These are phyloP conservation scores for Dianthus caryophyllus DNA, from an alignment of 148 eudicot species.

Conservation along the genomic window DNA sequence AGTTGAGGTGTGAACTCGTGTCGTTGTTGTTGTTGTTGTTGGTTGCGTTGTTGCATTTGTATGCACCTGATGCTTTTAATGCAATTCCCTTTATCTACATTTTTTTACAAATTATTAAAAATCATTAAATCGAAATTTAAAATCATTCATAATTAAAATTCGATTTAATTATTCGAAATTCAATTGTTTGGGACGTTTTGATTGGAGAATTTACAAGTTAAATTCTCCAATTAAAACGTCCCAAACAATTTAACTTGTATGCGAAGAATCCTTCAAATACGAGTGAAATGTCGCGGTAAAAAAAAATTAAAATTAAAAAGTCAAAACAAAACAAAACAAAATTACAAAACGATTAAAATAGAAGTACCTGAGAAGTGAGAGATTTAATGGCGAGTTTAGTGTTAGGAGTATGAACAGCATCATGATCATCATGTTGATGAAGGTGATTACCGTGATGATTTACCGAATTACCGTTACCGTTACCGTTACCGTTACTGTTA, in stretches of 20 bases:
- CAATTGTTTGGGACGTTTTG: no score
- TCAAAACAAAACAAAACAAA: not conserved
- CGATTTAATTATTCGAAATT: no score
- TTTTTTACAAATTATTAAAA: no score
- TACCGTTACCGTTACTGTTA: not conserved
- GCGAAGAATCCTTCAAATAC: no score
- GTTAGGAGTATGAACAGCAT: constrained; percentile 32
- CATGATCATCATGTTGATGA: constrained; percentile 37
- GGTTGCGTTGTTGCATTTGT: constrained; percentile 38
- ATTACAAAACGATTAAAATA: no score
- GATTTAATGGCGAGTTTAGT: constrained; percentile 58
- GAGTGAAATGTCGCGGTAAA: no score
- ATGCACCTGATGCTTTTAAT: constrained; percentile 75
- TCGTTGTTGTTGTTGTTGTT: no score
- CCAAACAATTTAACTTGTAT: no score
- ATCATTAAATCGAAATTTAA: no score
- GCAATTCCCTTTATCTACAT: constrained; percentile 46
- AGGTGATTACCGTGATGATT: constrained; percentile 28
- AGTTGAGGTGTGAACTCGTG: constrained; percentile 43
- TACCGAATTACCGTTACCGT: constrained; percentile 28
- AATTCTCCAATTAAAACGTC: no score
- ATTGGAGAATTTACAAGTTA: no score
- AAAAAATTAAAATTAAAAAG: not conserved
- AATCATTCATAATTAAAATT: no score
- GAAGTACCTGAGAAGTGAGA: constrained; percentile 66